These are phyloP conservation scores for Aspergillus sp. DNA, from an alignment of 2,329 filamentous ascomycete genomes.

Conservation along the genomic window DNA sequence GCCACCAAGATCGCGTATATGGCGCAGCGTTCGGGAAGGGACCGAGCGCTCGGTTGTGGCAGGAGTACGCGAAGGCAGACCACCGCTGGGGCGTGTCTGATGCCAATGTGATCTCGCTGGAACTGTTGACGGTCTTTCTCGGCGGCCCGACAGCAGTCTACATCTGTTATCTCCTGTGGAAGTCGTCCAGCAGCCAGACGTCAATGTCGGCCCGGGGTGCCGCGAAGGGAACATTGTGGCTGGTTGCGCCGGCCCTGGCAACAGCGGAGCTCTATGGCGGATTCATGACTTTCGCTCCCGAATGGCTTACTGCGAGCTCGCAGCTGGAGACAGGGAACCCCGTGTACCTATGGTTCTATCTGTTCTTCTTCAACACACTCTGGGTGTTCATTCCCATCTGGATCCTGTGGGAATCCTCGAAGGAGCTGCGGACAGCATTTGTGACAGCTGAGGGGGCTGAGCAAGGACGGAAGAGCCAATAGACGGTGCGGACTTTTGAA, in stretches of 20 bases:
- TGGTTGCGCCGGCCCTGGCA: constrained; percentile 50
- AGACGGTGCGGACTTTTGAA: neutral
- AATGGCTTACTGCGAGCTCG: constrained; percentile 52
- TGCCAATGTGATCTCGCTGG: constrained; percentile 49
- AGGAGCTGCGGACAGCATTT: constrained; percentile 34
- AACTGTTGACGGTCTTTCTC: constrained; percentile 52
- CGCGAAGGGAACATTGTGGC: constrained; percentile 38
- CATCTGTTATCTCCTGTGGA: constrained; percentile 45
- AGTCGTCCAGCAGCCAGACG: constrained; percentile 12
- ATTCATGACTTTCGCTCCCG: constrained; percentile 58
- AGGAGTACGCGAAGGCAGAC: constrained; percentile 58
- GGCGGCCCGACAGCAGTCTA: constrained; percentile 50
- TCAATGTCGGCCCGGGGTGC: constrained; percentile 13
- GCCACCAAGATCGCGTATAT: constrained; percentile 45
- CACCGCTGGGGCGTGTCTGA: constrained; percentile 52
- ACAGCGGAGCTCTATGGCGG: constrained; percentile 56
- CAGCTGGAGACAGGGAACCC: constrained; percentile 51
- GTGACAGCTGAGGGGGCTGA: constrained; percentile 17
- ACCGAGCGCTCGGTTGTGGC: constrained; percentile 50
- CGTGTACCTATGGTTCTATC: constrained; percentile 55
- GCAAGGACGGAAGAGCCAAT: constrained; percentile 13
- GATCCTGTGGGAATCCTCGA: constrained; percentile 46
- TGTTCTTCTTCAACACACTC: constrained; percentile 55
- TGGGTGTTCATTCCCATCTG: constrained; percentile 53
- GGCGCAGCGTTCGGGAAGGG: constrained; percentile 49